These are phyloP conservation scores for Leccinellum albellum DNA, from an alignment of 768 basidiomycete species.

Conservation along the genomic window DNA sequence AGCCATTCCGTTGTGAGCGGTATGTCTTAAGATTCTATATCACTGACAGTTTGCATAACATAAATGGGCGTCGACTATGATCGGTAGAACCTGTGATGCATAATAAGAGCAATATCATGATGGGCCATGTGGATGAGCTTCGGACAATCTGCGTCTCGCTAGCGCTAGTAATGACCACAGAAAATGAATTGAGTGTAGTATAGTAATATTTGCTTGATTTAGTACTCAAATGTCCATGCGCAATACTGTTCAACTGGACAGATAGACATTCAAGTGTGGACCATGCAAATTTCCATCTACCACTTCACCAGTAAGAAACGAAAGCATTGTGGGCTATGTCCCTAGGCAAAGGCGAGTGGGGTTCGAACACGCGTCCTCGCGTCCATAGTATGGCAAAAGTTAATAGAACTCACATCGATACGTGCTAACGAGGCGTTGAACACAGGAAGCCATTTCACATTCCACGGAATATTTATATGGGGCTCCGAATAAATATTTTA, in stretches of 20 bases:
- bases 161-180: neutral
- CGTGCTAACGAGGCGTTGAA: neutral
- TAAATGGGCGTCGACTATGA: no score
- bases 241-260: conserved; percentile 28
- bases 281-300: conserved; percentile 55
- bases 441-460: neutral
- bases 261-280: conserved; percentile 77
- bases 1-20: neutral
- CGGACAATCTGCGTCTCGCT: no score
- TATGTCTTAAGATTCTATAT: no score
- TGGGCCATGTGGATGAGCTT: no score
- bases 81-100: no score
- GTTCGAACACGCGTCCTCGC: neutral
- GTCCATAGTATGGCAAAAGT: neutral
- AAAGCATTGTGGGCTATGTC: conserved; percentile 70
- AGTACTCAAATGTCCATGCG: conserved; percentile 74
- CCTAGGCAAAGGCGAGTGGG: conserved; percentile 77
- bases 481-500: conserved; percentile 25
- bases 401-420: neutral
- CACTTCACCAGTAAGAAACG: conserved; percentile 77
- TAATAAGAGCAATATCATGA: no score
- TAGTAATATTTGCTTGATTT: conserved; percentile 52
- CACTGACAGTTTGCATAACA: no score
- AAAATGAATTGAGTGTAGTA: neutral
- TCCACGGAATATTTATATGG: neutral